Base-by-base conservation (phyloP, 2,329 filamentous ascomycete genomes). In the Monosporascus sp. region DNA sequence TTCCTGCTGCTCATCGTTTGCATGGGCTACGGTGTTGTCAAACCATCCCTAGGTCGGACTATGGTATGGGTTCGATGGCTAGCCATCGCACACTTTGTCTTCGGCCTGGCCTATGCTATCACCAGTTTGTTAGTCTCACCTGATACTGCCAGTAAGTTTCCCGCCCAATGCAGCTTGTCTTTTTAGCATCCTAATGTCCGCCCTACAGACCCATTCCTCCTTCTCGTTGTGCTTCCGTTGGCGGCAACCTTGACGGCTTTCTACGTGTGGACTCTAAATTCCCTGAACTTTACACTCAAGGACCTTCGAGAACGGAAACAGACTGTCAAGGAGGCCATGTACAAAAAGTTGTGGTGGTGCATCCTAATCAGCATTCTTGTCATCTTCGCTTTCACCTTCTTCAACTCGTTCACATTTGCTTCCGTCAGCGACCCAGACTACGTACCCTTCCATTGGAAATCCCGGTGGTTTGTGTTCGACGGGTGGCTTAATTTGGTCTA, bases 11-110 rank as follows among this genome's bases (percentile, higher is more conserved):
- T 99, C 50, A 97, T 99, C 61, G 94, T 99, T 34, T 99, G 94
- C 71, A 99, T 99, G 94, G 94, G 94, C 34, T 99, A 99, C 64
- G 94, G 94, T 62, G 95, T 99, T 24, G 95, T 99, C 60, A 97
- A 97, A 74, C 89, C 87, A 2, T 90, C 88, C 2, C 81, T 99
- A 5, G 94, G 94, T 53, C 89, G 87, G 65, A 92, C 91, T 14
- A 99, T 99, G 94, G 84, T 93, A 60, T 93, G 89, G 64, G 92
- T 97, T 44, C 89, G 94, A 54, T 89, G 88, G 74, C 82, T 99
- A 18, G 94, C 94, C 17, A 86, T 92, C 57, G 89, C 87, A 2
- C 94, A 99, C 72, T 99, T 99, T 66, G 76, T 96, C 50, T 99
- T 99, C 63, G 94, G 93, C 22, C 82, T 97, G 55, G 86, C 97